Conservation (phyloP, 345 rosid genomes). For the Eucalyptus viminalis region DNA sequence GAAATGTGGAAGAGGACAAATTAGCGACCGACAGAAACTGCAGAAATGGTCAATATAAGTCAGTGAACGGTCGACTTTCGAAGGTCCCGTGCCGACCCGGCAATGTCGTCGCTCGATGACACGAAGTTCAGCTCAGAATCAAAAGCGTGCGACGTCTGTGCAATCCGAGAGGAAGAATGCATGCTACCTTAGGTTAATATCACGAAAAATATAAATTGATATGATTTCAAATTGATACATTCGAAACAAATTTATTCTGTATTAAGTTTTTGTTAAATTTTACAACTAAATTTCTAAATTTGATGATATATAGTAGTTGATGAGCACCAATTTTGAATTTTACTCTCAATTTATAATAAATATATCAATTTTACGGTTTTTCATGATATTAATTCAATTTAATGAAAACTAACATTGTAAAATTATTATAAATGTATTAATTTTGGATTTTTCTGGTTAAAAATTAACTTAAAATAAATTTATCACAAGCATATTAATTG, state of each 20-base stretch:
- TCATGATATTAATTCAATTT: no score
- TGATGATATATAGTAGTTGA: accelerated
- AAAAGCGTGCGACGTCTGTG: not conserved
- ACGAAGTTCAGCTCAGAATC: not conserved
- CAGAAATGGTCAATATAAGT: not conserved
- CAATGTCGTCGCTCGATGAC: not conserved
- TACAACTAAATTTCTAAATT: accelerated
- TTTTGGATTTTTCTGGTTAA: accelerated
- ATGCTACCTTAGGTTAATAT: accelerated
- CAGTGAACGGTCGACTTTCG: conserved; percentile 10
- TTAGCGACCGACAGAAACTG: not conserved
- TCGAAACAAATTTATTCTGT: accelerated
- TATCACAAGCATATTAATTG: accelerated
- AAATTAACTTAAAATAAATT: no score
- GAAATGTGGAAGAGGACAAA: not conserved
- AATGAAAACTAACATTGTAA: accelerated
- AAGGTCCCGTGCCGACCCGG: not conserved
- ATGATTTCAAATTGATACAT: no score
- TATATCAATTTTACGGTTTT: accelerated
- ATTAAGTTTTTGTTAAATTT: accelerated
- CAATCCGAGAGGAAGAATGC: not conserved
- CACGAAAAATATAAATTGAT: no score
- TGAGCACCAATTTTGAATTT: accelerated
- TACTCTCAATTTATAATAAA: accelerated
- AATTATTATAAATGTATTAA: accelerated